phyloP scores from a whole-genome alignment of 2,329 filamentous ascomycete genomes.

The Scolecobasidium constrictum region DNA sequence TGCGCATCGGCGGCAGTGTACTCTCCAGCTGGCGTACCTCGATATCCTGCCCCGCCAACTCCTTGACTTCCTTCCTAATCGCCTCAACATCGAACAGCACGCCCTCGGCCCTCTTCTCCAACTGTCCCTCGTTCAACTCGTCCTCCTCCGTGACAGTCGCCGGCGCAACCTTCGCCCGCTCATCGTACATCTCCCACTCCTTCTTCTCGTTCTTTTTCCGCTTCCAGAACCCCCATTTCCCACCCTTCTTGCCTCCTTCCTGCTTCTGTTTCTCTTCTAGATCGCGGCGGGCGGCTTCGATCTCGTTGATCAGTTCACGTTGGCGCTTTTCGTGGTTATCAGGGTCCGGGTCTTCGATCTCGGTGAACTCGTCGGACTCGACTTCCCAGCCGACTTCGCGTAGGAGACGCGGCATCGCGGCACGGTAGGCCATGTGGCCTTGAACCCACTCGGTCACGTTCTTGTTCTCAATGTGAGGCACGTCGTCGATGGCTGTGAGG shows the following conservation, averaged over 20 bases:
- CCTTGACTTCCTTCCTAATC: constrained; percentile 58
- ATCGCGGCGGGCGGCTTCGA: constrained; percentile 84
- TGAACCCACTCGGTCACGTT: constrained; percentile 77
- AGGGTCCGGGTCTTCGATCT: constrained; percentile 95
- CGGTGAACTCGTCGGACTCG: constrained; percentile 84
- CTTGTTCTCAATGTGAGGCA: constrained; percentile 80
- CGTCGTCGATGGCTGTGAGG: constrained; percentile 62
- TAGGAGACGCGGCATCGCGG: constrained; percentile 79
- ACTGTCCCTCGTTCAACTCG: constrained; percentile 20
- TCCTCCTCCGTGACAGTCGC: constrained; percentile 25
- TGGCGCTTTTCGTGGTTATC: constrained; percentile 84
- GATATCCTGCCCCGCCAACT: constrained; percentile 62
- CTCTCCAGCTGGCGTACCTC: constrained; percentile 53
- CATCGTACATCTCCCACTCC: constrained; percentile 91
- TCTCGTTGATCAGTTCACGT: constrained; percentile 88
- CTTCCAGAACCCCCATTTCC: constrained; percentile 65
- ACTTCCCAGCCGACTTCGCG: constrained; percentile 85
- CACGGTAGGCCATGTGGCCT: constrained; percentile 94
- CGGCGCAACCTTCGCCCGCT: constrained; percentile 40
- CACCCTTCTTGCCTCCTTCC: constrained; percentile 46
- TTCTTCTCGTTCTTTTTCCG: constrained; percentile 79
- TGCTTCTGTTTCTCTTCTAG: constrained; percentile 70
- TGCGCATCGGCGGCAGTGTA: constrained; percentile 29
- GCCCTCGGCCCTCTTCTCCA: constrained; percentile 23
- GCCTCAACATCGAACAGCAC: constrained; percentile 94